Percentiles rank a stretch among this genome's conserved stretches.
These are phyloP conservation scores for Rhizopogon vinicolor DNA, from an alignment of 768 basidiomycete genomes.

Conservation along the genomic window DNA sequence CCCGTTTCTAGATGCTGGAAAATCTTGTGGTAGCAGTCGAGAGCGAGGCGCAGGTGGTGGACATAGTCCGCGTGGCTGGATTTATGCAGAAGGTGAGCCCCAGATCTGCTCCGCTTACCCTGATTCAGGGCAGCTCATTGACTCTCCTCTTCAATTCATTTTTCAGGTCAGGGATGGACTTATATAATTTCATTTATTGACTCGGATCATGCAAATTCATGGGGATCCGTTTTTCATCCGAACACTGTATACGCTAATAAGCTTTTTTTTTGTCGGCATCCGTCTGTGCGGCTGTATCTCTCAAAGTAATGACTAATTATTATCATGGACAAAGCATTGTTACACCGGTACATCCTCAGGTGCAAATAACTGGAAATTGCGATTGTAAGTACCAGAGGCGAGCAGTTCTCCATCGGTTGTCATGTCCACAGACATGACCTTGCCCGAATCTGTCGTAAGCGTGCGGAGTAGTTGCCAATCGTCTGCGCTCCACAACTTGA, in stretches of 20 bases:
- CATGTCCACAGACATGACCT: conserved; percentile 97
- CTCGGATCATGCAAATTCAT: not conserved
- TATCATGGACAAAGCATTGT: conserved; percentile 12
- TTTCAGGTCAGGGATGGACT: conserved; percentile 36
- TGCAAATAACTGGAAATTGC: conserved; percentile 91
- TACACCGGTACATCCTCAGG: conserved; percentile 55
- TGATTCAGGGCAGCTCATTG: conserved; percentile 13
- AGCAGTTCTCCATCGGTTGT: conserved; percentile 78
- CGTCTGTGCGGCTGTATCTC: conserved; percentile 21
- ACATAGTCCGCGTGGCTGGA: conserved; percentile 80
- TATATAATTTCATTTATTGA: conserved; percentile 28
- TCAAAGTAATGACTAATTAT: conserved; percentile 19
- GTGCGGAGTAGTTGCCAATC: conserved; percentile 93
- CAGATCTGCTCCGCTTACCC: conserved; percentile 10
- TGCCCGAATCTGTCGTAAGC: conserved; percentile 92
- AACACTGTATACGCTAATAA: not conserved
- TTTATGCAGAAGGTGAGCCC: conserved; percentile 84
- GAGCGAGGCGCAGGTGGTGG: conserved; percentile 78
- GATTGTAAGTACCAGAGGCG: conserved; percentile 88
- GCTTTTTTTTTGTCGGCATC: conserved; percentile 8
- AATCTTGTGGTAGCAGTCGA: conserved; percentile 84
- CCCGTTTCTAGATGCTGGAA: conserved; percentile 64
- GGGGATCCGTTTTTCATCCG: not conserved
- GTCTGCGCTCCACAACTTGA: conserved; percentile 96
- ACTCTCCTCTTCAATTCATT: conserved; percentile 10